These are phyloP conservation scores for Scheffersomyces lignosus DNA, from an alignment of 805 yeast species.

Conservation along the genomic window DNA sequence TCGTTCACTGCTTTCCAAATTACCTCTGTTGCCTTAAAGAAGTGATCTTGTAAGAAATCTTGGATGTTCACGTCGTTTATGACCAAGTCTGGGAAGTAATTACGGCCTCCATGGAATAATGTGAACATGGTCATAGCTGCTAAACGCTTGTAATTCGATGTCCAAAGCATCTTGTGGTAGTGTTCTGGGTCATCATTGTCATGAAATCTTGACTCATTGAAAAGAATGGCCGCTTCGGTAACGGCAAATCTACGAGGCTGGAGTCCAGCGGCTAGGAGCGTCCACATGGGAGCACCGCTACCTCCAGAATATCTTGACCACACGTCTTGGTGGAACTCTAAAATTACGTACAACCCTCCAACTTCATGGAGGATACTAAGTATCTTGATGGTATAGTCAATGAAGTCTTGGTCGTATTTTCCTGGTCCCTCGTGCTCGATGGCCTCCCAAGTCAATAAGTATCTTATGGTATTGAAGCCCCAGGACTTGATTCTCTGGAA, in stretches of 20 bases:
- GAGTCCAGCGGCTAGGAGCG: conserved; percentile 83
- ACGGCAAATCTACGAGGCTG: conserved; percentile 69
- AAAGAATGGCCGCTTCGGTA: conserved; percentile 81
- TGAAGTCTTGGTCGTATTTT: conserved; percentile 70
- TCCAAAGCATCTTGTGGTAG: conserved; percentile 90
- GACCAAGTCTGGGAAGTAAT: conserved; percentile 72
- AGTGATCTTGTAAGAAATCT: conserved; percentile 68
- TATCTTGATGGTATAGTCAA: conserved; percentile 66
- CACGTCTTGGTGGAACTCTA: conserved; percentile 93
- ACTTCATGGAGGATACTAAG: conserved; percentile 54
- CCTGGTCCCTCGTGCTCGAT: conserved; percentile 89
- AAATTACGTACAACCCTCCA: conserved; percentile 75
- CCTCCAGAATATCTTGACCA: conserved; percentile 93
- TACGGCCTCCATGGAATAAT: conserved; percentile 74
- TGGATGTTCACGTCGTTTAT: conserved; percentile 78
- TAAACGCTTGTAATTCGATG: conserved; percentile 77
- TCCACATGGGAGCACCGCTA: conserved; percentile 94
- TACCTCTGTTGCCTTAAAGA: conserved; percentile 48
- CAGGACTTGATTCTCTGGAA: conserved; percentile 67
- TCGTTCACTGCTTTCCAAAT: conserved; percentile 32
- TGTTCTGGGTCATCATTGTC: conserved; percentile 38
- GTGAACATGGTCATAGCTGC: conserved; percentile 84
- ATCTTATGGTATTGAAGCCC: conserved; percentile 81
- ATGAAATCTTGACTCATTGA: conserved; percentile 47
- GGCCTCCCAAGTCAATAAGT: conserved; percentile 88